Conservation (phyloP, 108 stramenopile genomes). For the Cyclotella sp. region DNA sequence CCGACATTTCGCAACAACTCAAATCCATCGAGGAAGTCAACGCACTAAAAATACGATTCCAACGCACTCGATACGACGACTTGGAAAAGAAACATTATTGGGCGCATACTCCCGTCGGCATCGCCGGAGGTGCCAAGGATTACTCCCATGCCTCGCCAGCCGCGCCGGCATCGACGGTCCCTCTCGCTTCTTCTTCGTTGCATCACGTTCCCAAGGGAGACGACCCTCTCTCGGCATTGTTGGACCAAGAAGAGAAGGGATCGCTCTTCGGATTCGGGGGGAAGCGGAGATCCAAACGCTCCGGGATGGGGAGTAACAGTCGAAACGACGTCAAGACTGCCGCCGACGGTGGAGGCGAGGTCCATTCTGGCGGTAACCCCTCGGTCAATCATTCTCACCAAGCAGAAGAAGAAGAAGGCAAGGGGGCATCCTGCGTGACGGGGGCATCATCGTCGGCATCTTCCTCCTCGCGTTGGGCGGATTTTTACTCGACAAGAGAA, state of each 20-base stretch:
- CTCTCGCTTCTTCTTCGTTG: not conserved
- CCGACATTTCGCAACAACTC: not conserved
- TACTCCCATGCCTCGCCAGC: not conserved
- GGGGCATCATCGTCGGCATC: too few relatives aligned
- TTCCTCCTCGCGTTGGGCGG: conserved; percentile 29
- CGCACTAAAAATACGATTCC: conserved; percentile 33
- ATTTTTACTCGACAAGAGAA: conserved; percentile 49
- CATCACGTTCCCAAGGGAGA: conserved; percentile 47
- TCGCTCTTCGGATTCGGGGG: not conserved
- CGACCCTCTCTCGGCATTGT: conserved; percentile 47
- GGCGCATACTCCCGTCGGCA: conserved; percentile 32
- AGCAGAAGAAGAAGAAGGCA: not conserved
- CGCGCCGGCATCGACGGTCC: not conserved
- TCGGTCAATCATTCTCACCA: too few relatives aligned
- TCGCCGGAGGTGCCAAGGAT: conserved; percentile 15
- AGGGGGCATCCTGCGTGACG: not conserved
- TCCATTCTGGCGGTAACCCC: too few relatives aligned
- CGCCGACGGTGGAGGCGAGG: too few relatives aligned
- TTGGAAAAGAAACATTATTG: conserved; percentile 47
- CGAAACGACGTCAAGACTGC: not conserved
- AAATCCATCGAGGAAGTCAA: conserved; percentile 34
- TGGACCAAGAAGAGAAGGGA: conserved; percentile 23
- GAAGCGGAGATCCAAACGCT: not conserved
- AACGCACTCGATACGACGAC: conserved; percentile 45
- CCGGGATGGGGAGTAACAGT: not conserved